Percentiles rank a stretch among this genome's conserved stretches.
phyloP scores from a whole-genome alignment of 176 grass and related monocot genomes.

The Secale cereale region DNA sequence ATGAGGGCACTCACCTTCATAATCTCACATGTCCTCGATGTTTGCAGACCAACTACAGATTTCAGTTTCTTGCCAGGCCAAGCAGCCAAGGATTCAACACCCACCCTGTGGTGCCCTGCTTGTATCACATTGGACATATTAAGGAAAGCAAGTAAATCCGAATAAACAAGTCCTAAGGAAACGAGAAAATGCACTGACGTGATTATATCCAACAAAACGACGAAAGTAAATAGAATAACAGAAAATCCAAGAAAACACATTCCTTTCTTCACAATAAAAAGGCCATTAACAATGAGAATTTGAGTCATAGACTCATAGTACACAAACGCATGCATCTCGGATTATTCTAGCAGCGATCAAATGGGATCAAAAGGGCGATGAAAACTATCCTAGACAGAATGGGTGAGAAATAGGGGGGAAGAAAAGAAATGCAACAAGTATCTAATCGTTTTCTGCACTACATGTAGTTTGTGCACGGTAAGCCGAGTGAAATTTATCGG shows the following conservation, averaged over 20 bases:
- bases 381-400: no score
- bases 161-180: background rate
- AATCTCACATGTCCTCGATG: constrained; percentile 72
- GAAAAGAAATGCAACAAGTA: no score
- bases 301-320: background rate
- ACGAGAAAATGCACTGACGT: background rate
- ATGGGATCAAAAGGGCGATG: no score
- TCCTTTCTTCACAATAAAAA: background rate
- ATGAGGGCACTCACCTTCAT: constrained; percentile 27
- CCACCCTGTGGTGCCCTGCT: no score
- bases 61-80: constrained; percentile 80
- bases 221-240: background rate
- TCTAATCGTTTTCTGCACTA: no score
- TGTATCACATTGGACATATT: background rate
- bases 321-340: background rate
- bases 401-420: no score
- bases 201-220: background rate
- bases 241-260: background rate
- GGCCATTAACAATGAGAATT: background rate
- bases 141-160: background rate
- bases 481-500: no score
- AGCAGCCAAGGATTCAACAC: constrained; percentile 69
- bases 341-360: no score
- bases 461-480: no score
- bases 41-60: constrained; percentile 67